These are phyloP conservation scores for Sanghuangporus sanghuang DNA, from an alignment of 1,284 basidiomycete genomes.

Conservation along the genomic window DNA sequence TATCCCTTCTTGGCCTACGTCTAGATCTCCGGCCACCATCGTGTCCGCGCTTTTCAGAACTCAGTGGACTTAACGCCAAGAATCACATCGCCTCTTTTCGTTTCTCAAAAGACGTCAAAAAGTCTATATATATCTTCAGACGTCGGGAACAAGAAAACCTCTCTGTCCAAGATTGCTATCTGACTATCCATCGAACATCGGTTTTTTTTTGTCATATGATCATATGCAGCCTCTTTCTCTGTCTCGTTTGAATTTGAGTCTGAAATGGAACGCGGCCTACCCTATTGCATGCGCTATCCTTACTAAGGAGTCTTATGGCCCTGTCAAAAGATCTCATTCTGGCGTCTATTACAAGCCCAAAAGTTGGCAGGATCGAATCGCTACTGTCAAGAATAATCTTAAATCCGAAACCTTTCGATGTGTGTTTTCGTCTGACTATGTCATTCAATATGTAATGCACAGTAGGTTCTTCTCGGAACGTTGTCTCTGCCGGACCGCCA, in stretches of 20 bases:
- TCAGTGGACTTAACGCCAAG: not conserved
- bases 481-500: too few species aligned
- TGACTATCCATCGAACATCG: not conserved
- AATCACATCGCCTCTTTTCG: not conserved
- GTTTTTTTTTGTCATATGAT: not conserved
- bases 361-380: not conserved
- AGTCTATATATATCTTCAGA: not conserved
- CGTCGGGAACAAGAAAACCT: not conserved
- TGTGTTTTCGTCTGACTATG: too few species aligned
- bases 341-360: not conserved
- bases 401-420: too few species aligned
- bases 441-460: too few species aligned
- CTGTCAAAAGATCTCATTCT: not conserved
- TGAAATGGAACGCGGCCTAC: not conserved
- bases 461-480: too few species aligned
- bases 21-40: not conserved
- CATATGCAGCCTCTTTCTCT: too few species aligned
- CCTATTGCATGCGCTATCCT: not conserved
- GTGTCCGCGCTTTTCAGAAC: not conserved
- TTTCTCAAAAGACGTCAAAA: not conserved
- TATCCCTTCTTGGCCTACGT: not conserved
- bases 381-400: not conserved
- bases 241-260: not conserved
- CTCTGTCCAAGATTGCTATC: not conserved
- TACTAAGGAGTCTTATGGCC: not conserved